Percentiles rank a stretch among this genome's conserved stretches.
Conservation (phyloP, 768 basidiomycete species). For the Naganishia randhawae region DNA sequence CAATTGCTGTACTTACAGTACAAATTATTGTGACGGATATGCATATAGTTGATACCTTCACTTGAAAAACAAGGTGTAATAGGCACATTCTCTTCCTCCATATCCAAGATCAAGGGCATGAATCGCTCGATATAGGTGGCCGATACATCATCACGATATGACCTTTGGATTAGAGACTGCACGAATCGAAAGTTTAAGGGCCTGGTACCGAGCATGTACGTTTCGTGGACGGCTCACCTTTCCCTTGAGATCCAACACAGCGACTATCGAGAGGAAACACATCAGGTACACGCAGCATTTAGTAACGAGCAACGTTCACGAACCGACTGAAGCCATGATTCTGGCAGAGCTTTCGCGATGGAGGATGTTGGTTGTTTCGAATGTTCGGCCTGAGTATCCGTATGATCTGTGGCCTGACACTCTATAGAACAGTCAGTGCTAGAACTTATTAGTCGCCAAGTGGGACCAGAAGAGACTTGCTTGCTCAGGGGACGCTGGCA, state of each 20-base stretch:
- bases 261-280: not conserved
- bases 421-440: not conserved
- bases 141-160: slow-evolving; percentile 93
- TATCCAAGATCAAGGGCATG: slow-evolving; percentile 83
- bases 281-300: not conserved
- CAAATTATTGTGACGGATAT: slow-evolving; percentile 95
- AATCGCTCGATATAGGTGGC: slow-evolving; percentile 86
- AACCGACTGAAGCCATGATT: slow-evolving; percentile 19
- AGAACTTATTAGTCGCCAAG: not conserved
- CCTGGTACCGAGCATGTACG: not conserved
- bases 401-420: not conserved
- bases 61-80: slow-evolving; percentile 94
- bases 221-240: not conserved
- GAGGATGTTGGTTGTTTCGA: not conserved
- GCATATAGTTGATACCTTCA: slow-evolving; percentile 96
- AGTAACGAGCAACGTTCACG: not conserved
- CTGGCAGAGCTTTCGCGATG: not conserved
- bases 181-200: not conserved
- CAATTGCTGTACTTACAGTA: slow-evolving; percentile 66
- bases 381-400: not conserved
- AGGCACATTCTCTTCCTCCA: slow-evolving; percentile 95
- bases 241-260: slow-evolving; percentile 22
- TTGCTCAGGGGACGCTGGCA: slow-evolving; percentile 19
- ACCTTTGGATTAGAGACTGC: slow-evolving; percentile 83
- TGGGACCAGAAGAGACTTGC: not conserved